Conservation (phyloP, 495 filamentous ascomycete genomes). For the Hyaloscypha variabilis region DNA sequence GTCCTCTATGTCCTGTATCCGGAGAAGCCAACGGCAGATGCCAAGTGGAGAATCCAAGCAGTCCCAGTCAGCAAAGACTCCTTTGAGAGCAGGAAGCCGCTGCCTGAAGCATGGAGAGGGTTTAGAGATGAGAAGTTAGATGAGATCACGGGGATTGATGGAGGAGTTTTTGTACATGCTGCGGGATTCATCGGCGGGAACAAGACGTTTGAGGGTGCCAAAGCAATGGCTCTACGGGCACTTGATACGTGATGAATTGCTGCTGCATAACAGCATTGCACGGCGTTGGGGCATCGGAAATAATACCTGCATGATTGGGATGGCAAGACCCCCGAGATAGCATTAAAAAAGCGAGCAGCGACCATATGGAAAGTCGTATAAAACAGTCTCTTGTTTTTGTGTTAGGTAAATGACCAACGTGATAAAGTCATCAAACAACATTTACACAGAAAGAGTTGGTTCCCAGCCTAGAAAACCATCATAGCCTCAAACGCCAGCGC, state of each 20-base stretch:
- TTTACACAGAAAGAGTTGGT: constrained; percentile 27
- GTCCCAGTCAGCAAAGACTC: constrained; percentile 79
- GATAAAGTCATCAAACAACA: constrained; percentile 16
- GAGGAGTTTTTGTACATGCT: constrained; percentile 91
- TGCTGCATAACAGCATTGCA: constrained; percentile 20
- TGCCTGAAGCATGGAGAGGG: constrained; percentile 91
- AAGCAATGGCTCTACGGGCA: constrained; percentile 82
- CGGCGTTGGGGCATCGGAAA: constrained; percentile 27
- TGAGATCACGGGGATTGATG: constrained; percentile 68
- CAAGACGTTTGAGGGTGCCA: constrained; percentile 84
- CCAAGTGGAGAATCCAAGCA: constrained; percentile 91
- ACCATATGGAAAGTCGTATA: not conserved
- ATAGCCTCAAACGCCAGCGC: constrained; percentile 28
- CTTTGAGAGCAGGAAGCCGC: constrained; percentile 85
- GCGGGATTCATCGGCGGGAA: constrained; percentile 96
- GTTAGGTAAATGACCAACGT: not conserved
- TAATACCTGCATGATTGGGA: not conserved
- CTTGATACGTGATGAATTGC: constrained; percentile 21
- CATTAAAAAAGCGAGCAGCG: not conserved
- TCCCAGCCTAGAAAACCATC: constrained; percentile 1
- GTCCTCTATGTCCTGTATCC: constrained; percentile 94
- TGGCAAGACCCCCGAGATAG: not conserved
- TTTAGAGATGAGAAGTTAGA: constrained; percentile 83
- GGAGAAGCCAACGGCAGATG: constrained; percentile 66
- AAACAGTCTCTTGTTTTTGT: constrained; percentile 18